Evolutionary conservation across 345 rosid genomes (phyloP).

Genomic region (Diplotaxis tenuifolia): DNA sequence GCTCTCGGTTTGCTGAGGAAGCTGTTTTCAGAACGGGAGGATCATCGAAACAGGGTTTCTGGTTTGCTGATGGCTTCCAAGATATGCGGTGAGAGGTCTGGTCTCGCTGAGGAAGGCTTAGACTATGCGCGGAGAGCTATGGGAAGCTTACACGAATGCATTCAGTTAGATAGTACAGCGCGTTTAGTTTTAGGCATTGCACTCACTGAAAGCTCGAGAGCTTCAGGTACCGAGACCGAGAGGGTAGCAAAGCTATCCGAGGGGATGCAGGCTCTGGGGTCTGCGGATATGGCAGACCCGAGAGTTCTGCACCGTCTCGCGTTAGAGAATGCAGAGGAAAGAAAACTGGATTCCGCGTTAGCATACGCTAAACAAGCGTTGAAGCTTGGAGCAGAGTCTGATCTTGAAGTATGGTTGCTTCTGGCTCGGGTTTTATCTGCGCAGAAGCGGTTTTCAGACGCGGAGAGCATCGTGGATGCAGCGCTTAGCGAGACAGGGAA

Average conservation of each 20-base stretch:
- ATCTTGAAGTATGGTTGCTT: constrained; percentile 62
- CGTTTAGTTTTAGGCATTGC: constrained; percentile 55
- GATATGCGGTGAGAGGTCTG: constrained; percentile 51
- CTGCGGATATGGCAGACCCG: constrained; percentile 52
- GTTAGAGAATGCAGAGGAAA: constrained; percentile 69
- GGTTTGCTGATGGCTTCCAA: constrained; percentile 69
- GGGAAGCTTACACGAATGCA: constrained; percentile 44
- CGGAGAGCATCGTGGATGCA: constrained; percentile 55
- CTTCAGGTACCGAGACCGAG: constrained; percentile 46
- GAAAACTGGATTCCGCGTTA: constrained; percentile 65
- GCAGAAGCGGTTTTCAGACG: constrained; percentile 55
- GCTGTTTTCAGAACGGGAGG: constrained; percentile 47
- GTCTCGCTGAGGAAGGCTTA: constrained; percentile 62
- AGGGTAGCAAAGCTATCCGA: constrained; percentile 48
- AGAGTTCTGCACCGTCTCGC: constrained; percentile 60
- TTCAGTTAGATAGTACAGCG: constrained; percentile 47
- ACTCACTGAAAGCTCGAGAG: constrained; percentile 55
- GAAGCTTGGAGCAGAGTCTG: constrained; percentile 59
- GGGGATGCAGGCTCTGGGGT: constrained; percentile 59
- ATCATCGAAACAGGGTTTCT: constrained; percentile 53
- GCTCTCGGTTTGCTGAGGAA: constrained; percentile 65
- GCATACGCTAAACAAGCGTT: constrained; percentile 47
- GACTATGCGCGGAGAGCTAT: constrained; percentile 56
- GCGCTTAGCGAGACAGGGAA: constrained; percentile 68
- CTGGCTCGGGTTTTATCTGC: constrained; percentile 78